phyloP scores from a whole-genome alignment of 2,329 filamentous ascomycete species.

The Dactylellina parvicollis region DNA sequence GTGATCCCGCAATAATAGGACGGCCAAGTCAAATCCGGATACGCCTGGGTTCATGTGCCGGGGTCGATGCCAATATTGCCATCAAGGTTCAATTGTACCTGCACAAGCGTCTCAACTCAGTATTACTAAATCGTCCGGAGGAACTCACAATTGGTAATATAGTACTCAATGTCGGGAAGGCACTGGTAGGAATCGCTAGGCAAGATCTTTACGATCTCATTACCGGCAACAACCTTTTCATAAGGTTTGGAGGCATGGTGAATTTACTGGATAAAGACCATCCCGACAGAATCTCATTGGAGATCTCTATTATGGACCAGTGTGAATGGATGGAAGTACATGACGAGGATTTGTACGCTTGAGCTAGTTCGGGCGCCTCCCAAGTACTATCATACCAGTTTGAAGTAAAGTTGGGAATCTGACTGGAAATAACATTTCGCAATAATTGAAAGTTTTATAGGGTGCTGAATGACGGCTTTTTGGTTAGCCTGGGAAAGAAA shows the following conservation, averaged over 20 bases:
- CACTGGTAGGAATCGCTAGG: not conserved
- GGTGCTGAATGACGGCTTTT: too few species aligned
- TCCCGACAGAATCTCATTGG: not conserved
- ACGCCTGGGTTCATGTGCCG: not conserved
- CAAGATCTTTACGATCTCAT: not conserved
- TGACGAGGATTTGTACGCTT: too few species aligned
- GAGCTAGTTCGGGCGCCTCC: too few species aligned
- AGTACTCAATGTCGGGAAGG: not conserved
- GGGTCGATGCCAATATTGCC: not conserved
- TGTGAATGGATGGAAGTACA: constrained; percentile 18
- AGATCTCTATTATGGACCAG: constrained; percentile 3
- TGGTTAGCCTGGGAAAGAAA: too few species aligned
- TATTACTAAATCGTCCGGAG: not conserved
- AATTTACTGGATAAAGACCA: not conserved
- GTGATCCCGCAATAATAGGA: not conserved
- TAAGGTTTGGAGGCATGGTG: constrained; percentile 13
- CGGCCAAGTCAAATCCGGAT: not conserved
- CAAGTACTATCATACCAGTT: too few species aligned
- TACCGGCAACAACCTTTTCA: not conserved
- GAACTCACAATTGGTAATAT: constrained; percentile 2
- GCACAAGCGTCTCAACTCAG: not conserved
- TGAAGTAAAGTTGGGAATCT: too few species aligned
- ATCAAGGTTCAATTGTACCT: not conserved
- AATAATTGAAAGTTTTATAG: too few species aligned
- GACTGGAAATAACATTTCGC: too few species aligned